phyloP scores from a whole-genome alignment of 2,329 filamentous ascomycete genomes.

The Cercospora beticola region DNA sequence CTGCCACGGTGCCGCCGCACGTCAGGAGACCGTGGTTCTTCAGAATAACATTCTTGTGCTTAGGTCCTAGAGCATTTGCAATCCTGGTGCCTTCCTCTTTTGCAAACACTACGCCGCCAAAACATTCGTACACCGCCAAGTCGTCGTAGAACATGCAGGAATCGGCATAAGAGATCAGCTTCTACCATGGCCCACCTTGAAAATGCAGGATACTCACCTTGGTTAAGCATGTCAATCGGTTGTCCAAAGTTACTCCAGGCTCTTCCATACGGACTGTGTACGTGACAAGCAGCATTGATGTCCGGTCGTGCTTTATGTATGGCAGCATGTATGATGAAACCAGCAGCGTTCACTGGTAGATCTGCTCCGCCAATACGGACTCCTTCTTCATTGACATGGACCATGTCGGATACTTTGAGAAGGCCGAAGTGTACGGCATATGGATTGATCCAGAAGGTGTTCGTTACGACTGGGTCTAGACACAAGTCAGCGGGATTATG shows the following conservation, averaged over 20 bases:
- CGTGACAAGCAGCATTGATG: not conserved
- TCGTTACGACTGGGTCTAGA: not conserved
- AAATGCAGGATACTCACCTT: not conserved
- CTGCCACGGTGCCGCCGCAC: not conserved
- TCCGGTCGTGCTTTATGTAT: not conserved
- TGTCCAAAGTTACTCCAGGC: not conserved
- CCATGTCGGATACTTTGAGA: not conserved
- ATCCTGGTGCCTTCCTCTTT: not conserved
- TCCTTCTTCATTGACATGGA: not conserved
- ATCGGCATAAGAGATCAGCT: not conserved
- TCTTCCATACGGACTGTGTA: not conserved
- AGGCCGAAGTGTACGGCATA: not conserved
- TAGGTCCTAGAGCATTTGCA: not conserved
- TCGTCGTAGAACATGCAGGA: not conserved
- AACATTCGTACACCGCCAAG: not conserved
- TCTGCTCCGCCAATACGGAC: not conserved
- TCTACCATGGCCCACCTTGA: not conserved
- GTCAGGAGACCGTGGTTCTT: not conserved
- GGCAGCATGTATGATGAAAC: not conserved
- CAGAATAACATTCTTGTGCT: not conserved
- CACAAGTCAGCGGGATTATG: not conserved
- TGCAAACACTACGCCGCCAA: not conserved
- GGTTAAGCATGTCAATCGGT: not conserved
- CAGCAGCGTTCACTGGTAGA: not conserved
- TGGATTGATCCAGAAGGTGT: not conserved